A percentile compares a stretch with the other conserved stretches of the same genome.
phyloP scores from a whole-genome alignment of 768 basidiomycete genomes.

The Leucosporidium yakuticum region DNA sequence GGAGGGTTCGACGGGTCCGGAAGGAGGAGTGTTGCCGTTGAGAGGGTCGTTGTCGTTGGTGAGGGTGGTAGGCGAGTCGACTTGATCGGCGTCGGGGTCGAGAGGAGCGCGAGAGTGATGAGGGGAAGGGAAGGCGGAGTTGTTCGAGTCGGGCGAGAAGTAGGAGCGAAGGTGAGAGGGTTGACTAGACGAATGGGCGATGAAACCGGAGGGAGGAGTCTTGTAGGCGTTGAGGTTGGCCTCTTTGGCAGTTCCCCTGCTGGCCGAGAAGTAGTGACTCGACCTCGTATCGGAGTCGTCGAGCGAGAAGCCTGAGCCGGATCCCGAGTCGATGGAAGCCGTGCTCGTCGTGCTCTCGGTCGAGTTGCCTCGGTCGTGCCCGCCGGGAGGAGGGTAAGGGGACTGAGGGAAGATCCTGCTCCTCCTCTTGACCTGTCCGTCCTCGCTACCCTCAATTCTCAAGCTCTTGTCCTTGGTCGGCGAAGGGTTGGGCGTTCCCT shows the following conservation, averaged over 20 bases:
- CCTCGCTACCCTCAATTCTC: too few species aligned
- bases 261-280: not conserved
- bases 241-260: slow-evolving; percentile 4
- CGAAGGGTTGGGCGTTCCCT: not conserved
- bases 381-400: not conserved
- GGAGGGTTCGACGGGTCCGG: not conserved
- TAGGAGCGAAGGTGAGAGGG: too few species aligned
- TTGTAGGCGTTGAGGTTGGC: not conserved
- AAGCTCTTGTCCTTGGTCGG: not conserved
- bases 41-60: not conserved
- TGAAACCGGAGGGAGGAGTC: not conserved
- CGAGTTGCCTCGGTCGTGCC: slow-evolving; percentile 6
- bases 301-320: not conserved
- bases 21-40: not conserved
- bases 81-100: too few species aligned
- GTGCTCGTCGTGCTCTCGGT: slow-evolving; percentile 6
- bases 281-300: not conserved
- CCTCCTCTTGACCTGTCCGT: too few species aligned
- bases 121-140: too few species aligned
- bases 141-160: too few species aligned
- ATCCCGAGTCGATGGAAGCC: slow-evolving; percentile 22
- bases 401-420: not conserved
- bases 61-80: too few species aligned
- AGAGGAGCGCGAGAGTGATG: too few species aligned
- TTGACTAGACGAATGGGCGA: too few species aligned